phyloP scores from a whole-genome alignment of 2,329 filamentous ascomycete species.

The Cryphonectria nitschkei region DNA sequence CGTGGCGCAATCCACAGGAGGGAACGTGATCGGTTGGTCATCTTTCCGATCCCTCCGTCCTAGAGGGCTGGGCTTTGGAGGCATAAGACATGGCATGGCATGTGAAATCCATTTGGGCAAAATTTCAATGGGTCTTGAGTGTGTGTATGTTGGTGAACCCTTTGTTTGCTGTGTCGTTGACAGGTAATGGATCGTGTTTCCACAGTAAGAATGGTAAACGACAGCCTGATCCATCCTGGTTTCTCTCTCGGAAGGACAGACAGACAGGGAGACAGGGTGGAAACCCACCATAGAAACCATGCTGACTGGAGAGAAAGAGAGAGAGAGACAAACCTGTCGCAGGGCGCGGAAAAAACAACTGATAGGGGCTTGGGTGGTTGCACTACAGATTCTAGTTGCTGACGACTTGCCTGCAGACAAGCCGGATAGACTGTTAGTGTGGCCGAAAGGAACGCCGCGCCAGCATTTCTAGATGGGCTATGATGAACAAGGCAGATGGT shows the following conservation, averaged over 20 bases:
- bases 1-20: conserved; percentile 2
- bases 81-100: background rate
- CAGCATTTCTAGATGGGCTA: background rate
- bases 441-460: background rate
- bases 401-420: background rate
- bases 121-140: no score
- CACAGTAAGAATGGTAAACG: no score
- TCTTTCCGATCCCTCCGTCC: background rate
- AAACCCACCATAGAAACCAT: background rate
- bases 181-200: no score
- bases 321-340: background rate
- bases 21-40: background rate
- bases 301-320: background rate
- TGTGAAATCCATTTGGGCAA: background rate
- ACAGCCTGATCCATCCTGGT: no score
- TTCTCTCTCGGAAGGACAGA: no score
- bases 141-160: background rate
- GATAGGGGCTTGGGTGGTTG: background rate
- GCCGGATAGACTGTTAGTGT: background rate
- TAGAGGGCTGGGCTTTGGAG: background rate
- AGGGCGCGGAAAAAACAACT: background rate
- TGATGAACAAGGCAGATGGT: background rate
- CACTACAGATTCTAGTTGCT: background rate
- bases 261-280: background rate
- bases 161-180: background rate